Evolutionary conservation across 768 basidiomycete species (phyloP), one percentile per base, ranked within the genome.

Genomic region (Lactarius deliciosus): DNA sequence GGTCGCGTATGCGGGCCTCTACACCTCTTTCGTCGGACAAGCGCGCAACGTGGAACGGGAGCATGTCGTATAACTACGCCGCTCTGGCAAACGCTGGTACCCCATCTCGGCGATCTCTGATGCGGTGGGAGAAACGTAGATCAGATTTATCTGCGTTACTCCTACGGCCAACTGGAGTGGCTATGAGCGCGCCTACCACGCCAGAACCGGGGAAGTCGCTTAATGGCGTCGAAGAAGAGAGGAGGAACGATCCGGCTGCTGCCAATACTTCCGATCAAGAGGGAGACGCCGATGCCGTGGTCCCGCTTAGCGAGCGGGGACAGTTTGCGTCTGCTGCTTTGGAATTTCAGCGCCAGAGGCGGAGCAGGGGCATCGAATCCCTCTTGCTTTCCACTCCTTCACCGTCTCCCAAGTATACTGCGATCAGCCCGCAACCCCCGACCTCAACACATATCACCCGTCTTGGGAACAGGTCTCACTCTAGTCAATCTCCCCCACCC

Each of bases 1-100:
- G 65, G 66, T 15, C 63, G 64, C 18, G 68, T 55, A 58, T 61
- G 74, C 72, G 74, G 6, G 74, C 73, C 34, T 75, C 69, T 45
- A 78, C 79, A 10, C 73, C 74, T 40, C 57, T 73, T 20, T 70
- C 56, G 70, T 69, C 61, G 58, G 73, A 78, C 71, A 91, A 91
- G 72, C 83, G 89, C 18, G 82, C 85, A 16, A 91, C 90, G 0
- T 93, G 91, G 91, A 91, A 85, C 64, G 90, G 89, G 34, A 64
- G 58, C 55, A 61, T 63, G 34, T 54, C 58, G 10, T 63, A 57
- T 32, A 83, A 86, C 2, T 87, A 88, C 65, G 74, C 80, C 10
- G 81, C 81, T 18, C 80, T 86, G 20, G 81, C 83, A 3, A 76
- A 75, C 2, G 77, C 81, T 5, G 82, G 82, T 16, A 79, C 82